Percentiles rank a stretch among this genome's conserved stretches.
Evolutionary conservation across 108 stramenopile genomes (phyloP).

Genomic region (Fistulifera pelliculosa): DNA sequence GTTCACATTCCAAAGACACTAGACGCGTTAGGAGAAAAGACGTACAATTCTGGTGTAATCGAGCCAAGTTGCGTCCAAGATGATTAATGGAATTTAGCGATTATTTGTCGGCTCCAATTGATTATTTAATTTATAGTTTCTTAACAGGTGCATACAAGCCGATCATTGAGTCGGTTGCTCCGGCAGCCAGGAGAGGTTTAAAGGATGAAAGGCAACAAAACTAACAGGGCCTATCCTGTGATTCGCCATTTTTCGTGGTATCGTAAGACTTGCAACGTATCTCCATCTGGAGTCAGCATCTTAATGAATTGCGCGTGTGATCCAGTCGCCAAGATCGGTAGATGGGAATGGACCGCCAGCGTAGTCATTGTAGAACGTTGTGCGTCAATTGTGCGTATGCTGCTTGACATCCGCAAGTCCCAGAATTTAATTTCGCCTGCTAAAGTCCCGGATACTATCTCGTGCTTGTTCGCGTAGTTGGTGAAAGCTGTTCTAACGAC

Average conservation of each 20-base stretch:
- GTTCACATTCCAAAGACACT: not conserved
- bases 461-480: constrained; percentile 46
- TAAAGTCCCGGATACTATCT: constrained; percentile 82
- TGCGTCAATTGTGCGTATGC: constrained; percentile 62
- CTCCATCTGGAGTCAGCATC: constrained; percentile 78
- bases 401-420: constrained; percentile 77
- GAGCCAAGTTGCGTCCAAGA: no score
- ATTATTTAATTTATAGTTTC: no score
- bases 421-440: constrained; percentile 83
- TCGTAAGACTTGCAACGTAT: constrained; percentile 79
- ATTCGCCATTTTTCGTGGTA: constrained; percentile 84
- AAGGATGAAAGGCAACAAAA: constrained; percentile 91
- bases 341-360: constrained; percentile 76
- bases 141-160: constrained; percentile 27
- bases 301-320: constrained; percentile 94
- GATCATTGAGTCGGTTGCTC: constrained; percentile 66
- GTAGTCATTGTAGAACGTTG: constrained; percentile 91
- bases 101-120: no score
- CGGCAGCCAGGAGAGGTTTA: constrained; percentile 85
- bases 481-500: constrained; percentile 74
- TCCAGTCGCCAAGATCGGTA: constrained; percentile 87
- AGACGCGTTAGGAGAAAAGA: no score
- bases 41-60: no score
- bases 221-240: constrained; percentile 92
- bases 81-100: no score